phyloP scores from a whole-genome alignment of 176 grass and related monocot species.

The Aegilops sharonensis region DNA sequence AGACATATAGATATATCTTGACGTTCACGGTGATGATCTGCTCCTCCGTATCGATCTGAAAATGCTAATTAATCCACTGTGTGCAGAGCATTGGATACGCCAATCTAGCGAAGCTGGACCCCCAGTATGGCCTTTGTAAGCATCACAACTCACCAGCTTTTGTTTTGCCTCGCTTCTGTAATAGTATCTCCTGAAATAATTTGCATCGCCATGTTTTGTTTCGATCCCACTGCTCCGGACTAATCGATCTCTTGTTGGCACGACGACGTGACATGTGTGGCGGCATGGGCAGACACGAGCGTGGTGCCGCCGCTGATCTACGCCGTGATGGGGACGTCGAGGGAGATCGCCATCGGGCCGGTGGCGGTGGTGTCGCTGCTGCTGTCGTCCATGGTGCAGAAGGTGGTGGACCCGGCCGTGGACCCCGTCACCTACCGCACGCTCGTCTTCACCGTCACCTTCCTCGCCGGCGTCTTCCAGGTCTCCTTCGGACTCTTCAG shows the following conservation, averaged over 20 bases:
- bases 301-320: conserved; percentile 89
- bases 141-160: not conserved
- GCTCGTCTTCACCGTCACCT: conserved; percentile 81
- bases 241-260: not conserved
- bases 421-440: conserved; percentile 66
- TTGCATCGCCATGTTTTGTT: not conserved
- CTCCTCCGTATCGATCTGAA: not conserved
- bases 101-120: conserved; percentile 83
- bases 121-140: conserved; percentile 97
- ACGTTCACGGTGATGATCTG: not conserved
- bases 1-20: too few relatives aligned
- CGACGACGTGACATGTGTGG: not conserved
- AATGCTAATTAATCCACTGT: not conserved
- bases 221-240: too few relatives aligned
- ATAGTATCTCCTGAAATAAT: not conserved
- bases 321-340: conserved; percentile 85
- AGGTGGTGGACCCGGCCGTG: conserved; percentile 63
- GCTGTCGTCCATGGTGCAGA: conserved; percentile 87
- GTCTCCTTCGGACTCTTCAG: conserved; percentile 83
- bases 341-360: conserved; percentile 85
- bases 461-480: conserved; percentile 85
- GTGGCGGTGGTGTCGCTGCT: conserved; percentile 96
- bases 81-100: conserved; percentile 98
- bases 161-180: too few relatives aligned
- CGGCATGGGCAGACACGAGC: conserved; percentile 63